Percentiles rank a stretch among this genome's conserved stretches.
These are phyloP conservation scores for Arthroderma sp. DNA, from an alignment of 2,329 filamentous ascomycete genomes.

Conservation along the genomic window DNA sequence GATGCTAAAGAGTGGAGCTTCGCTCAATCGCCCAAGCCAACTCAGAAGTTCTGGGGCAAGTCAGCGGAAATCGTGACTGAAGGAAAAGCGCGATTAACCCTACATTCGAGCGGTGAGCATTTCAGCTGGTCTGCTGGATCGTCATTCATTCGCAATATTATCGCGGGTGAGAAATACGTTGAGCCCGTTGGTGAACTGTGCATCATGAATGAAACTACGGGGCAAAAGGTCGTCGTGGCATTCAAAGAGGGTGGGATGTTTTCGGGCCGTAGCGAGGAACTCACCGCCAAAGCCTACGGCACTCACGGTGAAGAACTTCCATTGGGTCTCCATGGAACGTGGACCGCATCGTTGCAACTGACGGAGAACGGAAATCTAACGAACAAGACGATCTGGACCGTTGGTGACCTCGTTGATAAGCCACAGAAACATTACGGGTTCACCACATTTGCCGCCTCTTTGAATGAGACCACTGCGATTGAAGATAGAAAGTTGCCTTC, in stretches of 20 bases:
- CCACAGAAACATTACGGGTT: conserved; percentile 72
- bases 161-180: conserved; percentile 95
- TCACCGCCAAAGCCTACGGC: conserved; percentile 60
- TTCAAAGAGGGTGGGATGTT: conserved; percentile 98
- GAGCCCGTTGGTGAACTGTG: conserved; percentile 88
- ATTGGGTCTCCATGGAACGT: conserved; percentile 63
- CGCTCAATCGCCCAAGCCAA: conserved; percentile 71
- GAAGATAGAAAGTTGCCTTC: conserved; percentile 62
- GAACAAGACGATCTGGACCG: conserved; percentile 63
- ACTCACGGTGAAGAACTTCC: conserved; percentile 52
- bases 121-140: conserved; percentile 85
- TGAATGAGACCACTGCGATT: conserved; percentile 77
- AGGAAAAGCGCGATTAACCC: conserved; percentile 63
- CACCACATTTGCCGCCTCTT: conserved; percentile 67
- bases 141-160: conserved; percentile 86
- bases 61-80: conserved; percentile 89
- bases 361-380: conserved; percentile 49
- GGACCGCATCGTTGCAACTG: conserved; percentile 62
- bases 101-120: conserved; percentile 63
- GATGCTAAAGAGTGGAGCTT: conserved; percentile 78
- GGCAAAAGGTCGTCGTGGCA: conserved; percentile 69
- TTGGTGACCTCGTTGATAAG: conserved; percentile 64
- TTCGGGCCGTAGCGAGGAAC: conserved; percentile 82
- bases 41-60: conserved; percentile 98
- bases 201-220: conserved; percentile 69